A percentile compares a stretch with the other conserved stretches of the same genome.
These are phyloP conservation scores for Hippophae gyantsensis DNA, from an alignment of 306 rosid species.

Conservation along the genomic window DNA sequence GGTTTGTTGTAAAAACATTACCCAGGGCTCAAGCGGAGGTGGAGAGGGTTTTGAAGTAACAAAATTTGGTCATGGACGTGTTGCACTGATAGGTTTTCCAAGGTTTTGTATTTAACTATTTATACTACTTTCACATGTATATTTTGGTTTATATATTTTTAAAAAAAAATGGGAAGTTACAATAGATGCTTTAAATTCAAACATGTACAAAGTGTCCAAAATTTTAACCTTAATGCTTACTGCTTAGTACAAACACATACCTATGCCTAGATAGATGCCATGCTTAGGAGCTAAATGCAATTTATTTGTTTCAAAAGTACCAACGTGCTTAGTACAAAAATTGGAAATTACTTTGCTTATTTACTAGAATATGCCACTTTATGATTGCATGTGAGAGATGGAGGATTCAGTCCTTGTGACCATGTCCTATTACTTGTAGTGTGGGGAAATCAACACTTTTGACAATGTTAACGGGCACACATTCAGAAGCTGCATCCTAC, in stretches of 20 bases:
- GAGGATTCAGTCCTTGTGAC: slow-evolving; percentile 5
- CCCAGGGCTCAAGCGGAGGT: slow-evolving; percentile 93
- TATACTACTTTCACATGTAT: slow-evolving; percentile 12
- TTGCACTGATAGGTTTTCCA: slow-evolving; percentile 96
- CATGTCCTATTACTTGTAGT: slow-evolving; percentile 37
- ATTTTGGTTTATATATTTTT: not conserved
- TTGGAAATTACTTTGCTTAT: not conserved
- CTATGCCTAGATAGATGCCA: not conserved
- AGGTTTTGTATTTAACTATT: slow-evolving; percentile 44
- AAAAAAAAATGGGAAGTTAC: too few relatives aligned
- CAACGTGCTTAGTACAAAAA: too few relatives aligned
- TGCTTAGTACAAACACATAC: not conserved
- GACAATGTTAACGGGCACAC: slow-evolving; percentile 95
- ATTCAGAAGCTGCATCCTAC: slow-evolving; percentile 94
- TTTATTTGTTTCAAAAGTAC: too few relatives aligned
- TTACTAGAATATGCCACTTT: not conserved
- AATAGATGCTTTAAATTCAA: too few relatives aligned
- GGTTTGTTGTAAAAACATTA: slow-evolving; percentile 5
- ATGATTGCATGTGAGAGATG: too few relatives aligned
- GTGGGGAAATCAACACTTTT: slow-evolving; percentile 98
- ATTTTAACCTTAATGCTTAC: not conserved
- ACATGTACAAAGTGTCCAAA: not conserved
- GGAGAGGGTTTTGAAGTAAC: slow-evolving; percentile 99
- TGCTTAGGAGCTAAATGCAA: too few relatives aligned
- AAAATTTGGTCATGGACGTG: slow-evolving; percentile 96